These are phyloP conservation scores for Tylopilus sp. DNA, from an alignment of 1,284 basidiomycete species.

Conservation along the genomic window DNA sequence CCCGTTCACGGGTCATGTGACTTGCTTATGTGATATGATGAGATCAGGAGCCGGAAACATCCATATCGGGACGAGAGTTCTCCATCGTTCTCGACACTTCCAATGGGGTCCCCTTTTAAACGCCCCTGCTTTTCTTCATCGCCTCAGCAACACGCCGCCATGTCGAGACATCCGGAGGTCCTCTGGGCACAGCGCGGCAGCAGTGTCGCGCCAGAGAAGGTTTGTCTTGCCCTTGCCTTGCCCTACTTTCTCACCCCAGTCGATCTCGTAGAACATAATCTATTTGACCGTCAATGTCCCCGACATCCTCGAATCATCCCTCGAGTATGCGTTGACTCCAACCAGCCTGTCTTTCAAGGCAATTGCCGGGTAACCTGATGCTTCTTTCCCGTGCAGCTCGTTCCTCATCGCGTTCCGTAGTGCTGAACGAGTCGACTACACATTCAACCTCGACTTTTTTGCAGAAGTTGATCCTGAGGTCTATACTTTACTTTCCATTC, in stretches of 20 bases:
- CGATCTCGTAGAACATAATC: conserved; percentile 64
- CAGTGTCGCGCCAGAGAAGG: conserved; percentile 63
- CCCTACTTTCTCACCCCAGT: conserved; percentile 2
- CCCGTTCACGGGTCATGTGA: conserved; percentile 39
- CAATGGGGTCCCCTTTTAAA: conserved; percentile 14
- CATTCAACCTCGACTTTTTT: conserved; percentile 71
- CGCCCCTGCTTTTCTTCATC: conserved; percentile 4
- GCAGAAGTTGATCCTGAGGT: conserved; percentile 75
- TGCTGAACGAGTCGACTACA: conserved; percentile 61
- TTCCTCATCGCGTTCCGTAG: conserved; percentile 35
- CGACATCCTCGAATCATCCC: conserved; percentile 62
- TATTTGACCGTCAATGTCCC: conserved; percentile 84
- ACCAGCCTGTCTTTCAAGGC: conserved; percentile 70
- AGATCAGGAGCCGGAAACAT: conserved; percentile 4
- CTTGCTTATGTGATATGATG: conserved; percentile 16
- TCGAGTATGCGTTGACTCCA: conserved; percentile 63
- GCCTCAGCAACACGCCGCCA: conserved; percentile 31
- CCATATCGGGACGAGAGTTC: conserved; percentile 31
- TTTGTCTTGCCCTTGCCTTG: conserved; percentile 26
- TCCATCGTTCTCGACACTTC: conserved; percentile 38
- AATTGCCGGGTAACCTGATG: conserved; percentile 52
- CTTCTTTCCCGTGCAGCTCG: background rate
- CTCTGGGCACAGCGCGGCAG: conserved; percentile 91
- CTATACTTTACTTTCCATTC: background rate
- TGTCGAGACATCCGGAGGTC: conserved; percentile 75